These are phyloP conservation scores for Calonectria pseudoreteaudii DNA, from an alignment of 2,329 filamentous ascomycete genomes.

Conservation along the genomic window DNA sequence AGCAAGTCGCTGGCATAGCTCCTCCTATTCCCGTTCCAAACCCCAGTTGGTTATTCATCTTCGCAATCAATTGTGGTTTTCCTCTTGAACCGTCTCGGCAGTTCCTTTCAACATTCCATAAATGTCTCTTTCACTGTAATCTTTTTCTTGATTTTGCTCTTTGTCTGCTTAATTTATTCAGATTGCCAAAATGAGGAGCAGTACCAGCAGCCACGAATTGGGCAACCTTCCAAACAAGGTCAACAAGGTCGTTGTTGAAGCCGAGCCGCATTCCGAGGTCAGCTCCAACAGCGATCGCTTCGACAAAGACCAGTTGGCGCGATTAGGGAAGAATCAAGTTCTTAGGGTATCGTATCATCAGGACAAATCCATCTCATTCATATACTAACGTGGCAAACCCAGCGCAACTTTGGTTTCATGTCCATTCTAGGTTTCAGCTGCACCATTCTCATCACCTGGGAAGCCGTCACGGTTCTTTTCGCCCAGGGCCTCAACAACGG, in stretches of 20 bases:
- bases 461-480: conserved; percentile 52
- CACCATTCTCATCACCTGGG: conserved; percentile 66
- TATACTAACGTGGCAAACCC: neutral
- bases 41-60: neutral
- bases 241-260: conserved; percentile 14
- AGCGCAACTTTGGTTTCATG: conserved; percentile 62
- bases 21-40: neutral
- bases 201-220: conserved; percentile 39
- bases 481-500: conserved; percentile 58
- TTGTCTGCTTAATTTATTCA: neutral
- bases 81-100: neutral
- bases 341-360: conserved; percentile 35
- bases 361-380: neutral
- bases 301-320: conserved; percentile 42
- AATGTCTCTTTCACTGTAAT: neutral
- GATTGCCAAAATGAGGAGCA: conserved; percentile 33
- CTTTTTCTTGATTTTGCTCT: neutral
- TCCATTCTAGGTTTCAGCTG: conserved; percentile 65
- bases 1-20: neutral
- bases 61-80: neutral
- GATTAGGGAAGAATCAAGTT: conserved; percentile 45
- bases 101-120: neutral
- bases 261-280: conserved; percentile 33
- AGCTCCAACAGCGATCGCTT: conserved; percentile 27
- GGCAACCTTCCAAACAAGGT: conserved; percentile 36